phyloP scores from a whole-genome alignment of 2,329 filamentous ascomycete species.

The Penicillium sp. region DNA sequence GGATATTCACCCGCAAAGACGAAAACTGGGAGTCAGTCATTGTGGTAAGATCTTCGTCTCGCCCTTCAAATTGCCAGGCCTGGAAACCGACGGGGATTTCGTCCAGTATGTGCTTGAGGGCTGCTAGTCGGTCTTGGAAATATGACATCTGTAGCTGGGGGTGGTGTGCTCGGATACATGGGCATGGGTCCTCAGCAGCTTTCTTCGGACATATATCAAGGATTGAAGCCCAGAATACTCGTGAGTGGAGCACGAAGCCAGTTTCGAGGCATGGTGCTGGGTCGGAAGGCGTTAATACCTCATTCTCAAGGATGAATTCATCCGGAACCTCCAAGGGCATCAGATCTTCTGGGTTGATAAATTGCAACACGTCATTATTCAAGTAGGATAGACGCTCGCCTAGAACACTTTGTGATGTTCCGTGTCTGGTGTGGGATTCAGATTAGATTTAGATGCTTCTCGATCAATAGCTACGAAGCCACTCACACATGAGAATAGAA shows the following conservation, averaged over 20 bases:
- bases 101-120: slow-evolving; percentile 21
- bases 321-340: slow-evolving; percentile 36
- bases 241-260: slow-evolving; percentile 31
- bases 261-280: slow-evolving; percentile 22
- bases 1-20: slow-evolving; percentile 36
- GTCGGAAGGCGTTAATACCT: slow-evolving; percentile 7
- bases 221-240: slow-evolving; percentile 26
- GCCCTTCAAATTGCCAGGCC: neutral
- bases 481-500: slow-evolving; percentile 33
- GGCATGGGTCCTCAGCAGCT: slow-evolving; percentile 5
- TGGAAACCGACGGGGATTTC: neutral
- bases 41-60: too few relatives aligned
- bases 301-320: slow-evolving; percentile 30
- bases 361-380: slow-evolving; percentile 28
- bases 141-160: slow-evolving; percentile 14
- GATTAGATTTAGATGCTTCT: neutral
- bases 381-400: slow-evolving; percentile 30
- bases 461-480: neutral
- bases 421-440: slow-evolving; percentile 8
- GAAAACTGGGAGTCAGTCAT: slow-evolving; percentile 15
- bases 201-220: neutral
- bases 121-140: slow-evolving; percentile 27
- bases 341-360: slow-evolving; percentile 34
- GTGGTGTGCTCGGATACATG: slow-evolving; percentile 6
- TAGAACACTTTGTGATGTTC: slow-evolving; percentile 20